Base-by-base conservation (phyloP, 495 filamentous ascomycete species). In the Aspergillus indologenus region DNA sequence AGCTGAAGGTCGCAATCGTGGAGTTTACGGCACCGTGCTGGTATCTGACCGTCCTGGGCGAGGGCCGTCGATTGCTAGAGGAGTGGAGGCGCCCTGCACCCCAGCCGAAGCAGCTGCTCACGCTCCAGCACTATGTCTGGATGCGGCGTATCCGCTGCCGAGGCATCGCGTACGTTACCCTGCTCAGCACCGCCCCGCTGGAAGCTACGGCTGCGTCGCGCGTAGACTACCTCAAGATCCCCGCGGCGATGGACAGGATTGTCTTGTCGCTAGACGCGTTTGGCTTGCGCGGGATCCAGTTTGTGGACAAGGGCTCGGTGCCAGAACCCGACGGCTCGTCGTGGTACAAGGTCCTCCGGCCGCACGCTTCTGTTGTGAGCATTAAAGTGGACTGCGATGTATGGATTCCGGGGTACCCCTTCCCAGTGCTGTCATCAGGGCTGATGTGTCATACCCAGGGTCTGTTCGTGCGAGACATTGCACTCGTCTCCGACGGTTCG, bases 361-460 rank as follows among this genome's bases (percentile, higher is more conserved):
- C 42, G n/a, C 23, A 29, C 29, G 44, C 26, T 53, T 7, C 44
- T 19, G 15, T 5, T 43, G 12, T 20, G 14, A 45, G 53, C 31
- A n/a, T 47, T 34, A 1, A 52, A 19, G 52, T 62, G 20, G 52
- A 19, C 21, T 56, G 7, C 15, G 52, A 59, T 56, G 56, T 62
- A 55, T 45, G 22, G 15, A 45, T 40, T 15, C 12, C 11, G 26
- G 3, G 9, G 9, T 9, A 29, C n/a, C 26, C 3, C 14, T 12
- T 18, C 14, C 4, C 48, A 48, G 26, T 56, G 9, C 15, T 12
- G 4, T 7, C 29, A 29, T 42, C 55, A 23, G 22, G 19, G 50
- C 54, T 54, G 47, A 61, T n/a, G n/a, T n/a, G n/a, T n/a, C 52
- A 43, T 49, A 47, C 48, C 23, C 19, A 64, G 58, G 58, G 62